Percentiles rank a stretch among this genome's conserved stretches.
Conservation (phyloP, 345 rosid species). For the Linum usitatissimum region DNA sequence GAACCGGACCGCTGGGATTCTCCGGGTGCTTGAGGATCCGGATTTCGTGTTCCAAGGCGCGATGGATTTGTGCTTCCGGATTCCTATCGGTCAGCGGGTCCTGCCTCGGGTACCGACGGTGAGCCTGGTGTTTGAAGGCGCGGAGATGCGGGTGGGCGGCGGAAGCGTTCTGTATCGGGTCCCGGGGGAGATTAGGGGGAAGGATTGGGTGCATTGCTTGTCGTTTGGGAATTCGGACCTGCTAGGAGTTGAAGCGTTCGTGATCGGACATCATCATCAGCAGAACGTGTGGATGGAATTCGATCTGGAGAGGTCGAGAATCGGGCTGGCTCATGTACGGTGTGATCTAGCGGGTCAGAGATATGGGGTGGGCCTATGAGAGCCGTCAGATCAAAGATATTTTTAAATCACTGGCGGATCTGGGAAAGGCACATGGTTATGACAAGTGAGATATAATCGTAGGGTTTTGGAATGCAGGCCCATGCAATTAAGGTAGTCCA, state of each 20-base stretch:
- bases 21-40: conserved; percentile 36
- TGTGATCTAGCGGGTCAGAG: conserved; percentile 56
- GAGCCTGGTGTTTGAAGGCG: conserved; percentile 47
- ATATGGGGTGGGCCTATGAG: conserved; percentile 17
- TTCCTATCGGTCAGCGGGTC: conserved; percentile 17
- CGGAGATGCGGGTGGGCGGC: conserved; percentile 60
- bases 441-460: no score
- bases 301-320: conserved; percentile 62
- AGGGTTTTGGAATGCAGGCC: no score
- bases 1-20: conserved; percentile 33
- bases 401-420: no score
- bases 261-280: conserved; percentile 78
- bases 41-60: conserved; percentile 67
- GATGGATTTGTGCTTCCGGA: conserved; percentile 52
- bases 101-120: conserved; percentile 32
- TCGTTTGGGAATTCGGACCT: conserved; percentile 75
- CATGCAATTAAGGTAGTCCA: no score
- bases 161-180: conserved; percentile 46
- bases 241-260: conserved; percentile 55
- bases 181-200: conserved; percentile 29
- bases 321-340: conserved; percentile 49
- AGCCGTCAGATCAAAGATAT: no score
- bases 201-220: conserved; percentile 55
- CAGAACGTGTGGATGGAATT: conserved; percentile 81
- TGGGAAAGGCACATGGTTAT: no score